Conservation (phyloP, 2,329 filamentous ascomycete species). For the Endothia cerciana region DNA sequence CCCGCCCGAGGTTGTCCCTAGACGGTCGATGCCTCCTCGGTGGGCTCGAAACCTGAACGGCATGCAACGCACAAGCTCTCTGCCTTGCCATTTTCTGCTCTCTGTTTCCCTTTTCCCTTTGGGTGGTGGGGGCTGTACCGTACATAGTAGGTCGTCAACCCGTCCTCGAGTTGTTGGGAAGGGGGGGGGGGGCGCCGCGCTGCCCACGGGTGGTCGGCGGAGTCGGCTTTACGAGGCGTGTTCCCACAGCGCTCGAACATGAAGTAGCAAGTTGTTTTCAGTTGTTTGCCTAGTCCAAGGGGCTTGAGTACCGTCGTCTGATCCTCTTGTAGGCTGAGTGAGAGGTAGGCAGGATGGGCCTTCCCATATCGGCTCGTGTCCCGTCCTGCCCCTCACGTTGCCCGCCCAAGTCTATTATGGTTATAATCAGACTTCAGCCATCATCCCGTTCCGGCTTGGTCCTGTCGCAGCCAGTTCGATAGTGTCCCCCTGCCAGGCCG, state of each 20-base stretch:
- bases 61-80: not conserved
- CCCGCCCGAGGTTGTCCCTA: not conserved
- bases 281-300: not conserved
- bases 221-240: slow-evolving; percentile 6
- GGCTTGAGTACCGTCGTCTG: not conserved
- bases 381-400: not conserved
- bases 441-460: not conserved
- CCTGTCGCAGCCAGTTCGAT: not conserved
- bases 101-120: not conserved
- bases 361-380: not conserved
- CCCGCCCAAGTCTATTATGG: not conserved
- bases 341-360: not conserved
- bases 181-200: not conserved
- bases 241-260: not conserved
- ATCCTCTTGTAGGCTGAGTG: not conserved
- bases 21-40: not conserved
- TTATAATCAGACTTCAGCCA: not conserved
- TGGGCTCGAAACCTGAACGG: not conserved
- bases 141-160: no score
- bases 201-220: not conserved
- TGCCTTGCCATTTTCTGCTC: not conserved
- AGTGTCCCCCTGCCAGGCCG: not conserved
- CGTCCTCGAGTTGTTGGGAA: not conserved
- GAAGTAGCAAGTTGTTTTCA: not conserved
- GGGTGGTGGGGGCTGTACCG: no score